Evolutionary conservation across 306 rosid species (phyloP), one percentile per base, ranked within the genome.

Genomic region (Pyrus communis): DNA sequence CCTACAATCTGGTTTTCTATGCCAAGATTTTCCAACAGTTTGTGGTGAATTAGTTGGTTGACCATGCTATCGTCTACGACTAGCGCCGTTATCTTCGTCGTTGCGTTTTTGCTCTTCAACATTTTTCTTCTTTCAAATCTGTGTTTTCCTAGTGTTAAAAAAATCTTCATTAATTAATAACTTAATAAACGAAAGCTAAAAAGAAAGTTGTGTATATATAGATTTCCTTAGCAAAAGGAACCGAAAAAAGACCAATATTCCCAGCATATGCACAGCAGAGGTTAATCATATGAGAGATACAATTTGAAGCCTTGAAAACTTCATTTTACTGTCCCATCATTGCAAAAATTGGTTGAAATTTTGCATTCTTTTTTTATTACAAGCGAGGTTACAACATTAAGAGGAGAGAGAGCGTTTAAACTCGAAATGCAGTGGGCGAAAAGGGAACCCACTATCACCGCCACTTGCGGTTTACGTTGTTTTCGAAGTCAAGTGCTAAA

Each of bases 31-130:
- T 79, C 80, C 88, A 93, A 67, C 52, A 91, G 52, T 71, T 62
- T 83, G 43, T 67, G 76, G 60, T 93, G 97, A 78, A 91, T 60
- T 79, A 28, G 84, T 78, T 79, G 82, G 86, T 67, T 80, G 31
- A 85, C 13, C 9, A 3, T 38, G 75, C 80, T 70, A 63, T 93
- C 98, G 63, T 93, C 98, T 11, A 93, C 98, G 8, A 91, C 83
- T 1, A 93, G 93, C 66, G 96, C 98, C 43, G 51, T 89, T n/a
- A 89, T 64, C 52, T 71, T 76, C 11, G 30, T 59, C 71, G 55
- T 76, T 71, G 51, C 72, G 8, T 60, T 69, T 57, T 6, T 38
- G 45, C 38, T 28, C 33, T 73, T 75, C 76, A 65, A 42, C 85
- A 72, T 76, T 57, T 30, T 38, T 21, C 15, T 61, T 23, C 68